Base-by-base conservation (phyloP, 1,284 basidiomycete genomes). In the Xerocomus cyaneibrunnescens region DNA sequence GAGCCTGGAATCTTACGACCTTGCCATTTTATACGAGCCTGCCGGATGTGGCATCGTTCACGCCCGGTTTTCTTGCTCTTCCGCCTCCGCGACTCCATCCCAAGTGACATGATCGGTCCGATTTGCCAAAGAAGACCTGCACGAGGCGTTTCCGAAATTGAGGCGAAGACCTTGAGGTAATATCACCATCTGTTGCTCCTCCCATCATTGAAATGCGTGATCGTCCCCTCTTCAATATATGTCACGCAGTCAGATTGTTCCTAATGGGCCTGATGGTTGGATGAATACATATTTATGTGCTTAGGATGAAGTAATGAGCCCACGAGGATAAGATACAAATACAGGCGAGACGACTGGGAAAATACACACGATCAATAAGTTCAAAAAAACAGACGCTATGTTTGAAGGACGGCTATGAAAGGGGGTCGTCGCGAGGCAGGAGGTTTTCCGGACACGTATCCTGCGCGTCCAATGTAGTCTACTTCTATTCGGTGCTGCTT, bases 391-490 rank as follows among this genome's bases (percentile, higher is more conserved):
- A 54, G 50, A 57, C 62, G 71, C 48, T 68, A 57, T 53, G 60
- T 64, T 54, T 74, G 64, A 39, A 89, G 71, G 50, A 89, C 74
- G 37, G 75, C 83, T 58, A 87, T 76, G 69, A 85, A 89, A 1
- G 87, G 87, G 34, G 87, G 86, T 38, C 72, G 72, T 30, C 74
- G 75, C 38, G 67, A 65, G 44, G 68, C 60, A 25, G 76, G 72
- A 9, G 73, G 56, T 58, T 81, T 76, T 17, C 76, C 79, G 3
- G 70, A 62, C 22, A 76, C 73, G 56, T 74, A 77, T 40, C 84
- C 88, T 19, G 85, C 84, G 56, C 84, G 76, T 16, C 81, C 88
- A 46, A 67, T 76, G 67, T 91, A 90, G 54, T 78, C 76, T 23
- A 91, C 80, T 62, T 88, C 80, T 30, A 87, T 72, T 27, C 88